Conservation (phyloP, 208 protist species). For the Porcisia deanei region DNA sequence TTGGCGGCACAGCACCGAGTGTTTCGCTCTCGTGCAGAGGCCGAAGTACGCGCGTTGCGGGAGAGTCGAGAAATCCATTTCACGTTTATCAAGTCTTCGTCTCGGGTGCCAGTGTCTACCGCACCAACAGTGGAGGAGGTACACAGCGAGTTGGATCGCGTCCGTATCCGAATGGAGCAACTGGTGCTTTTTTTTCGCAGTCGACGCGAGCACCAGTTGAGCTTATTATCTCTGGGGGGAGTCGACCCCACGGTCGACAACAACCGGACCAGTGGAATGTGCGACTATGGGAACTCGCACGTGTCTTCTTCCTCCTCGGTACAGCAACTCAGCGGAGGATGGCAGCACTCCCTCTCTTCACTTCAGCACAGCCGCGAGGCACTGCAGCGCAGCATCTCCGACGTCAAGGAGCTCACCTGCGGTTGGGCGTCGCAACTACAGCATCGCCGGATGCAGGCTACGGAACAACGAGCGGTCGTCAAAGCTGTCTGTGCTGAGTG, state of each 20-base stretch:
- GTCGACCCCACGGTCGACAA: background rate
- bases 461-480: slow-evolving; percentile 10
- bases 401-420: slow-evolving; percentile 9
- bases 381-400: slow-evolving; percentile 9
- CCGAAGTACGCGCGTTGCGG: slow-evolving; percentile 16
- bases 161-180: slow-evolving; percentile 5
- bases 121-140: background rate
- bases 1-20: slow-evolving; percentile 12
- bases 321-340: background rate
- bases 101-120: background rate
- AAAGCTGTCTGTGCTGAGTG: slow-evolving; percentile 10
- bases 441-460: slow-evolving; percentile 4
- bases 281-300: background rate
- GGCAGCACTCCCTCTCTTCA: slow-evolving; percentile 9
- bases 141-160: slow-evolving; percentile 8
- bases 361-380: slow-evolving; percentile 22
- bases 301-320: background rate
- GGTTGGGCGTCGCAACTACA: slow-evolving; percentile 10
- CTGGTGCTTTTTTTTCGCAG: slow-evolving; percentile 4
- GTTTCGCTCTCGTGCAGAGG: slow-evolving; percentile 15
- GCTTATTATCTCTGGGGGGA: background rate
- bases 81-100: background rate
- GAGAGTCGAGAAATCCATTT: background rate
- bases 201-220: slow-evolving; percentile 3
- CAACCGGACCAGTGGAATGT: no score